These are phyloP conservation scores for Hapsidospora chrysogenum DNA, from an alignment of 495 filamentous ascomycete species.

Conservation along the genomic window DNA sequence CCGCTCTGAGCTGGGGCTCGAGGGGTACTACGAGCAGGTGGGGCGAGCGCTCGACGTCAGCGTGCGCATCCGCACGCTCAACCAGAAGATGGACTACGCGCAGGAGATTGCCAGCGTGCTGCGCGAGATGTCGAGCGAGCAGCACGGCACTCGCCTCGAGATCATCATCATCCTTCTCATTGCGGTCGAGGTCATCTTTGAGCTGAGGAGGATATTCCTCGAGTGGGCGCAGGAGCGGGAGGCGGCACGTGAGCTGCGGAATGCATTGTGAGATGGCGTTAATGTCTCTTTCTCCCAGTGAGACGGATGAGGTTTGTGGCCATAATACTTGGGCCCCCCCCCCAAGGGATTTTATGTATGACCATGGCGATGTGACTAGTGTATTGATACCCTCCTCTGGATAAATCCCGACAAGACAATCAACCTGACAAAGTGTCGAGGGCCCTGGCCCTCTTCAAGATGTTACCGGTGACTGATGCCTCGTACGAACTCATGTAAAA, in stretches of 20 bases:
- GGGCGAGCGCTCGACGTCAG: slow-evolving; percentile 80
- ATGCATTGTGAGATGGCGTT: no score
- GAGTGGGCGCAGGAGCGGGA: slow-evolving; percentile 12
- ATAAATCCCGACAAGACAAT: no score
- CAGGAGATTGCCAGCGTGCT: slow-evolving; percentile 87
- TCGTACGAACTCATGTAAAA: no score
- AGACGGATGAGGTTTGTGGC: no score
- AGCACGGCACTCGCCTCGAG: slow-evolving; percentile 72
- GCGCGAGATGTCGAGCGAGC: slow-evolving; percentile 77
- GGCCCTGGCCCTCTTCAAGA: no score
- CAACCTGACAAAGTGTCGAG: no score
- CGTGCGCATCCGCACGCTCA: slow-evolving; percentile 80
- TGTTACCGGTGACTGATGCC: no score
- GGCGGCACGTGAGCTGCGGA: not conserved
- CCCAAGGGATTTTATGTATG: no score
- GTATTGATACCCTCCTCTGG: no score
- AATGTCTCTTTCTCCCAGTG: no score
- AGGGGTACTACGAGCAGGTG: slow-evolving; percentile 88
- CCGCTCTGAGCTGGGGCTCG: slow-evolving; percentile 67
- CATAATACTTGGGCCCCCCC: no score
- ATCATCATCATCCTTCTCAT: slow-evolving; percentile 96
- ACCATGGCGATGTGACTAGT: no score
- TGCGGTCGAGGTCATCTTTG: slow-evolving; percentile 68
- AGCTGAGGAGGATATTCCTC: slow-evolving; percentile 31
- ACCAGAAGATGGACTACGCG: slow-evolving; percentile 96